These are phyloP conservation scores for Suillus americanus DNA, from an alignment of 768 basidiomycete species.

Conservation along the genomic window DNA sequence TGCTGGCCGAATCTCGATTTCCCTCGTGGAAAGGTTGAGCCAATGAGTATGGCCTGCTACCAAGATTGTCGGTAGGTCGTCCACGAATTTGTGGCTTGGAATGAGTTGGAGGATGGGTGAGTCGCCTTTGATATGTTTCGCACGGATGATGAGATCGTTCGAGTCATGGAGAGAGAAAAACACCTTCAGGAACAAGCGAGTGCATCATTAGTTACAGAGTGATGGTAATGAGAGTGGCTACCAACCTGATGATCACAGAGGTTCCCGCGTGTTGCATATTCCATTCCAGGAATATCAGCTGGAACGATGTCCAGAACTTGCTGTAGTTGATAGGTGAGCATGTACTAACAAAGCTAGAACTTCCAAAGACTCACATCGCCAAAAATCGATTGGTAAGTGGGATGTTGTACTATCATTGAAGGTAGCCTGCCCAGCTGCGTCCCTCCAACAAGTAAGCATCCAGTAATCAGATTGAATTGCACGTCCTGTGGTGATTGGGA, in stretches of 20 bases:
- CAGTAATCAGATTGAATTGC: slow-evolving; percentile 23
- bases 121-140: slow-evolving; percentile 1
- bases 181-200: slow-evolving; percentile 15
- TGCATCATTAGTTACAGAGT: background rate
- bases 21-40: slow-evolving; percentile 23
- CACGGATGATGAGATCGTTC: slow-evolving; percentile 20
- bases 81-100: slow-evolving; percentile 18
- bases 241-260: slow-evolving; percentile 20
- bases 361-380: slow-evolving; percentile 13
- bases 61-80: slow-evolving; percentile 26
- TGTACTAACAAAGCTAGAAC: background rate
- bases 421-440: slow-evolving; percentile 26
- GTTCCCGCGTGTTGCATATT: slow-evolving; percentile 20
- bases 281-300: slow-evolving; percentile 24
- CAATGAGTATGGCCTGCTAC: slow-evolving; percentile 28
- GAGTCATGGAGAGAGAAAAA: slow-evolving; percentile 20
- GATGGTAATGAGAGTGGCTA: background rate
- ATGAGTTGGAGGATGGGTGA: slow-evolving; percentile 21
- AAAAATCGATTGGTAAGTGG: slow-evolving; percentile 22
- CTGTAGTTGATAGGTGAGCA: slow-evolving; percentile 14
- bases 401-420: slow-evolving; percentile 15
- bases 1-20: slow-evolving; percentile 30
- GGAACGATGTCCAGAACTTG: slow-evolving; percentile 22
- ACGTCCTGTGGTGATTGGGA: slow-evolving; percentile 21
- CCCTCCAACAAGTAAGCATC: slow-evolving; percentile 27